phyloP scores from a whole-genome alignment of 495 filamentous ascomycete species.

The Immersiella caudata region DNA sequence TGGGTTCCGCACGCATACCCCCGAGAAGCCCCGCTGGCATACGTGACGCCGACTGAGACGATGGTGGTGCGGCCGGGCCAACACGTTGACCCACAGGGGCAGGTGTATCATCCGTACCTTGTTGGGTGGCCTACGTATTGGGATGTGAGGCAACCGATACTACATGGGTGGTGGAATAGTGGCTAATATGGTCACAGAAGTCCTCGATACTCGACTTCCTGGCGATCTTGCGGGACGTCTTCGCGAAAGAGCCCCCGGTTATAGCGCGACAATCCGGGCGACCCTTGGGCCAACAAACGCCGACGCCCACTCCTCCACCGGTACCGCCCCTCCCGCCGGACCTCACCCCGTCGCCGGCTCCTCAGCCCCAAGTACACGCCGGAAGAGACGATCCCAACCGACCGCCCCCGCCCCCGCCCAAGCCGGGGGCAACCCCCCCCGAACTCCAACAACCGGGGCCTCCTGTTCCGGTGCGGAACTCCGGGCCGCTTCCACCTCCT shows the following conservation, averaged over 20 bases:
- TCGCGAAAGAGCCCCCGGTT: constrained; percentile 92
- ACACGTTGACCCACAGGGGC: constrained; percentile 92
- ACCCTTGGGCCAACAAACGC: constrained; percentile 38
- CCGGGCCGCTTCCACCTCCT: constrained; percentile 40
- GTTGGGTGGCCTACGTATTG: constrained; percentile 84
- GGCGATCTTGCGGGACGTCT: constrained; percentile 80
- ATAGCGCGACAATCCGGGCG: constrained; percentile 68
- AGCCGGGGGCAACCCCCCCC: constrained; percentile 36
- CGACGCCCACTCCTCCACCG: constrained; percentile 39
- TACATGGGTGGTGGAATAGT: background rate
- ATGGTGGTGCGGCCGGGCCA: constrained; percentile 92
- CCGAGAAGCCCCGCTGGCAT: constrained; percentile 77
- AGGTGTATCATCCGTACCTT: constrained; percentile 93
- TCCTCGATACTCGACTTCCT: constrained; percentile 81
- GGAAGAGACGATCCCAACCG: constrained; percentile 22
- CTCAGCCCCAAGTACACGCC: constrained; percentile 13
- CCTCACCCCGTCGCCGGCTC: constrained; percentile 29
- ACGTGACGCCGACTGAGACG: constrained; percentile 83
- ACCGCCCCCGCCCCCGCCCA: constrained; percentile 51
- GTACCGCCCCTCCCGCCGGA: constrained; percentile 47
- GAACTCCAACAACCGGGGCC: constrained; percentile 32
- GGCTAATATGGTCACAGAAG: constrained; percentile 58
- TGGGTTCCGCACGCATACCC: constrained; percentile 98
- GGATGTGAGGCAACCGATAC: constrained; percentile 68
- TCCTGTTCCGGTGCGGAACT: constrained; percentile 5